Evolutionary conservation across 345 rosid genomes (phyloP), one percentile per base, ranked within the genome.

Genomic region (Eucalyptus tenuipes): DNA sequence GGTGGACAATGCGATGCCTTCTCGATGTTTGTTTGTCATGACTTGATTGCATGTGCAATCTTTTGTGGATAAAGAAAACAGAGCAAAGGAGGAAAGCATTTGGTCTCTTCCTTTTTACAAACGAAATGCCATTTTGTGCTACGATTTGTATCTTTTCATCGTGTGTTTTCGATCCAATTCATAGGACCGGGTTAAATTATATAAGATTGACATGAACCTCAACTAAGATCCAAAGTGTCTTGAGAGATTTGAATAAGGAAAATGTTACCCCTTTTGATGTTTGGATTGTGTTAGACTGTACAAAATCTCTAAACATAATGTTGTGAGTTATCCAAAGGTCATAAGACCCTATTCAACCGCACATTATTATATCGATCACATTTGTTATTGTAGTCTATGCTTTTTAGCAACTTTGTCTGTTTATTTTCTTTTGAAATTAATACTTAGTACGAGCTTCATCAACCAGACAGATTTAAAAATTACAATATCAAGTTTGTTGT

Each of bases 391-490:
- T 2, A 20, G 5, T 75, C 25, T 20, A 37, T 2, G 8, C 13
- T 71, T 71, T 18, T 18, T 3, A 75, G 27, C 45, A 75, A 37
- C 45, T 37, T 37, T 7, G 2, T 37, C 12, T 20, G 2, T 40
- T 37, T 37, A 18, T 37, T 37, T 75, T 75, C 27, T 37, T 75
- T 37, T 75, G 82, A 75, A 75, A 9, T 68, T 33, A 17, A 71
- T 37, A 37, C 27, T 37, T 18, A 71, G 8, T 20, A 1, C 25
- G 7, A 71, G 25, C 27, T 71, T 37, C 81, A 18, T 37, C 27
- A 5, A 37, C 0, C 0, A 7, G 1, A 17, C 14, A 20, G 0
- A 40, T 37, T 40, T 40, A 40, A 75, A 40, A 20, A 37, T 20
- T 10, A 40, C 47, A 37, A 37, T 37, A 8, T 20, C 5, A 8